Evolutionary conservation across 306 rosid species (phyloP).

Genomic region (Quercus cerris): DNA sequence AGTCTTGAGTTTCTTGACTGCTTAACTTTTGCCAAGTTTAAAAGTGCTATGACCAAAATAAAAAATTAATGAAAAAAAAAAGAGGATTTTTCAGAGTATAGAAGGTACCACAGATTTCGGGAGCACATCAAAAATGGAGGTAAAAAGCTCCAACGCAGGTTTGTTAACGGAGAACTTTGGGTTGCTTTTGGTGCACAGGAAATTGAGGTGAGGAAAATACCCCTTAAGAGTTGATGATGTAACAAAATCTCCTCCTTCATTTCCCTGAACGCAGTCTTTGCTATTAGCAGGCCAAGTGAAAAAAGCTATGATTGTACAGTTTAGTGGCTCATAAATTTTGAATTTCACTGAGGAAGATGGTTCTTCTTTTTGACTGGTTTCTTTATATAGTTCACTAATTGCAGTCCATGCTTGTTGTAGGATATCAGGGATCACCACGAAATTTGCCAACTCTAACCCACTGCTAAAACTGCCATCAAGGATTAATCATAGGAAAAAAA

Average conservation of each 20-base stretch:
- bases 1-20: no score
- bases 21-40: background rate
- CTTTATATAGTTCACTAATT: background rate
- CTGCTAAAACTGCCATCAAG: slow-evolving; percentile 26
- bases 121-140: background rate
- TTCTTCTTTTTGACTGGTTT: no score
- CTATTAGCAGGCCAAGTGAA: slow-evolving; percentile 12
- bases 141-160: slow-evolving; percentile 27
- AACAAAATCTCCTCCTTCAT: slow-evolving; percentile 7
- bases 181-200: slow-evolving; percentile 26
- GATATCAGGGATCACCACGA: no score
- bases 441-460: background rate
- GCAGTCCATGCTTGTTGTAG: background rate
- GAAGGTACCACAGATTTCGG: slow-evolving; percentile 26
- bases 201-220: slow-evolving; percentile 31
- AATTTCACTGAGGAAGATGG: background rate
- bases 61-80: background rate
- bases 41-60: no score
- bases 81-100: background rate
- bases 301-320: slow-evolving; percentile 36
- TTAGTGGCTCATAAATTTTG: background rate
- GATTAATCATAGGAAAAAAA: no score
- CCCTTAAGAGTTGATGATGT: slow-evolving; percentile 19
- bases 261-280: background rate
- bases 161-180: slow-evolving; percentile 29